Conservation (phyloP, 257 asterid genomes). For the Forsythia viridissima region DNA sequence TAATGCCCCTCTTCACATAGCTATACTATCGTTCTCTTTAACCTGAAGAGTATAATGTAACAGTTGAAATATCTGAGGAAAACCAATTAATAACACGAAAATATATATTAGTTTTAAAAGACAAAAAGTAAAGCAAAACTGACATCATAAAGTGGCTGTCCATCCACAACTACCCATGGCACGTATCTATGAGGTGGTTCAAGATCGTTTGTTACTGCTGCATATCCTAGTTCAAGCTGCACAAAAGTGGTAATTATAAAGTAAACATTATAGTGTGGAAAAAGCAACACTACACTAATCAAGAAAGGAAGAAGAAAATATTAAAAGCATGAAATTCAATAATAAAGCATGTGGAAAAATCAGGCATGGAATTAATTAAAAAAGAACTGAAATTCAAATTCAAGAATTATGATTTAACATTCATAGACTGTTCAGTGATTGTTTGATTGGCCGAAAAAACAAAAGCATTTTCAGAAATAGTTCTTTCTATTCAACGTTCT, state of each 20-base stretch:
- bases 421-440: background rate
- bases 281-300: background rate
- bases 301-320: slow-evolving; percentile 20
- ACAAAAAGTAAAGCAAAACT: slow-evolving; percentile 34
- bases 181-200: slow-evolving; percentile 87
- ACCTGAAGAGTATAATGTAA: background rate
- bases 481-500: background rate
- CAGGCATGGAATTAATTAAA: slow-evolving; percentile 3
- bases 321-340: slow-evolving; percentile 7
- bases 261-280: slow-evolving; percentile 7
- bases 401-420: background rate
- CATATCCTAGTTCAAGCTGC: slow-evolving; percentile 79
- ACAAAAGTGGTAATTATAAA: slow-evolving; percentile 10
- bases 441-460: background rate
- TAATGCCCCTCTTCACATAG: background rate
- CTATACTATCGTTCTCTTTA: background rate
- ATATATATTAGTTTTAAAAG: background rate
- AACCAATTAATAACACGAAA: background rate
- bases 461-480: background rate
- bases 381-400: slow-evolving; percentile 1
- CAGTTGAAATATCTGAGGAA: background rate
- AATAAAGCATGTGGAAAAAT: slow-evolving; percentile 1
- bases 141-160: slow-evolving; percentile 85
- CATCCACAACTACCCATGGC: slow-evolving; percentile 91
- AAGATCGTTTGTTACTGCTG: slow-evolving; percentile 68